Evolutionary conservation across 805 yeast species (phyloP), one percentile per base, ranked within the genome.

Genomic region (Lipomyces sp.): DNA sequence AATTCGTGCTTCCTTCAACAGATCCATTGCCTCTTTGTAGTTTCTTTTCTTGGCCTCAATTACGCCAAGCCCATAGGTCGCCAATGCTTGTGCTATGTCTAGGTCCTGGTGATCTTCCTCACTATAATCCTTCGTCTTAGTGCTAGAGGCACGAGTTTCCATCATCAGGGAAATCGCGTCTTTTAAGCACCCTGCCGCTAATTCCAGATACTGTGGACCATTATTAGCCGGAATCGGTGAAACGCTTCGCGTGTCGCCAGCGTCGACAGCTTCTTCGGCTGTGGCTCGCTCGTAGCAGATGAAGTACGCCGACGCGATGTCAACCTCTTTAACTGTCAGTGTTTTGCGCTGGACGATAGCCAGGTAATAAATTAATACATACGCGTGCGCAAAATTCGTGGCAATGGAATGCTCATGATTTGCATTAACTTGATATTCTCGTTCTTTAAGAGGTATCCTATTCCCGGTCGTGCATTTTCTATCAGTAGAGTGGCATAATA

Each of bases 21-120:
- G 78, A 53, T 86, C 80, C 69, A 84, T 86, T 0, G 97, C 92
- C 63, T 82, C 78, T 1, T 80, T 82, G 64, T 84, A 80, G 10
- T 87, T 78, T 0, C 87, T 84, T 57, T 80, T 74, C 72, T 90
- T 90, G n/a, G 88, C 77, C 55, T 85, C 82, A 10, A 91, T 82
- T 4, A 92, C 96, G 1, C 97, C 98, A 53, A 90, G 80, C 0
- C 97, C 96, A 74, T 90, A 93, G 0, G 92, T 86, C 0, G 97
- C 86, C 75, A 93, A 80, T 0, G 96, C 95, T 53, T 89, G 86
- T 0, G 90, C 86, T 69, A 90, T 91, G 39, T 85, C 83, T 11
- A 89, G 39, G 70, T 69, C 62, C 53, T 65, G 53, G 66, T 63
- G 57, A 61, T 73, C 67, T 60, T 73, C 57, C 45, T 64, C 67